These are phyloP conservation scores for Rhizopus delemar DNA, from an alignment of 371 early-diverging fungal genomes.

Conservation along the genomic window DNA sequence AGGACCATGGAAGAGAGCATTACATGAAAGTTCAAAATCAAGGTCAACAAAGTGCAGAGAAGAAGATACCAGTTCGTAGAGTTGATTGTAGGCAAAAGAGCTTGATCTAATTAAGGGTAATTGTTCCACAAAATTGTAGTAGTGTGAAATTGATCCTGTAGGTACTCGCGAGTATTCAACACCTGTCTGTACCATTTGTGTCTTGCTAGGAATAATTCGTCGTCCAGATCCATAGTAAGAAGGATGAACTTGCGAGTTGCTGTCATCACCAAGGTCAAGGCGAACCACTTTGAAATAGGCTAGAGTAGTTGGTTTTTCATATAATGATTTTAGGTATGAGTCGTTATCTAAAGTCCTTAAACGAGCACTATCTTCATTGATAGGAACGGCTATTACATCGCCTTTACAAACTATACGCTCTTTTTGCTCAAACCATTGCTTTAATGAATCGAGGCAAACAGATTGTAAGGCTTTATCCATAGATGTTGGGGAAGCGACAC, in stretches of 20 bases:
- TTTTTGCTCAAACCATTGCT: slow-evolving; percentile 69
- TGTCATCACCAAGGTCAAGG: slow-evolving; percentile 26
- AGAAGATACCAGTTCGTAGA: slow-evolving; percentile 63
- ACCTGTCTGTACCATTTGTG: slow-evolving; percentile 69
- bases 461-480: slow-evolving; percentile 71
- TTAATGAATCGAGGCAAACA: slow-evolving; percentile 62
- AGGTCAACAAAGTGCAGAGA: slow-evolving; percentile 75
- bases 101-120: slow-evolving; percentile 35
- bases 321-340: background rate
- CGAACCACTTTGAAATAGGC: slow-evolving; percentile 61
- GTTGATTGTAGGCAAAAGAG: slow-evolving; percentile 34
- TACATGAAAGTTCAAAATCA: slow-evolving; percentile 70
- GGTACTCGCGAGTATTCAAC: slow-evolving; percentile 67
- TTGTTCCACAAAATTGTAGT: slow-evolving; percentile 34
- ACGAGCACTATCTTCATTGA: slow-evolving; percentile 55
- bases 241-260: slow-evolving; percentile 31
- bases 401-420: slow-evolving; percentile 72
- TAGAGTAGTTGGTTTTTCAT: slow-evolving; percentile 33
- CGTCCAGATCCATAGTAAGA: slow-evolving; percentile 46
- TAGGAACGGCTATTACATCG: slow-evolving; percentile 70
- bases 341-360: slow-evolving; percentile 26
- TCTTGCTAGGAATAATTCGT: slow-evolving; percentile 59
- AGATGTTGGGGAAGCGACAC: slow-evolving; percentile 74
- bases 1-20: slow-evolving; percentile 77
- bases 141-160: slow-evolving; percentile 39